A percentile compares a stretch with the other conserved stretches of the same genome.
Conservation (phyloP, 2,329 filamentous ascomycete genomes). For the Trichoderma sp. region DNA sequence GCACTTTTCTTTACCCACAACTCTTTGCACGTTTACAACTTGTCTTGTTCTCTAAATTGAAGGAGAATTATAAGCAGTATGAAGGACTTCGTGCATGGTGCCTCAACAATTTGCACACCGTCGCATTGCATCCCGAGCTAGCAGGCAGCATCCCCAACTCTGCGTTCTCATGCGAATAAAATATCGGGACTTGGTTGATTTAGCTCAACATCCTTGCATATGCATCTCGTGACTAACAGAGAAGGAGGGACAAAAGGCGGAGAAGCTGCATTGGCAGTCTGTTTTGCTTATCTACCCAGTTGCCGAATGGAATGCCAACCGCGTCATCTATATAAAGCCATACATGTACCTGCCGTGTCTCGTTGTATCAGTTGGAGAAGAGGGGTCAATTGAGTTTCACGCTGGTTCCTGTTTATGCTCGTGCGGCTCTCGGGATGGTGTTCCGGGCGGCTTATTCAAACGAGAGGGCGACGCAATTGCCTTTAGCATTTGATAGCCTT, state of each 20-base stretch:
- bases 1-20: neutral
- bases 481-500: neutral
- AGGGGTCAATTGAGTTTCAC: neutral
- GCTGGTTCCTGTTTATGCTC: neutral
- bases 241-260: conserved; percentile 5
- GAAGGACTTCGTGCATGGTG: neutral
- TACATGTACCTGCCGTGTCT: neutral
- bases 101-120: neutral
- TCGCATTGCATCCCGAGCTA: neutral
- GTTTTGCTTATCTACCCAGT: neutral
- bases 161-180: neutral
- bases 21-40: neutral
- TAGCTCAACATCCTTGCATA: neutral
- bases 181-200: neutral
- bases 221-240: conserved; percentile 9
- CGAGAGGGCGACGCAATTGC: neutral
- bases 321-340: neutral
- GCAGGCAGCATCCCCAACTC: neutral
- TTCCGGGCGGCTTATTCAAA: neutral
- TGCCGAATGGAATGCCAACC: neutral
- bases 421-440: neutral
- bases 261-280: neutral
- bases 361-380: neutral
- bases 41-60: neutral
- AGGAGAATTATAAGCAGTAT: neutral